Evolutionary conservation across 805 yeast genomes (phyloP), one percentile per base, ranked within the genome.

Genomic region (Monosporozyma yasuniensis): DNA sequence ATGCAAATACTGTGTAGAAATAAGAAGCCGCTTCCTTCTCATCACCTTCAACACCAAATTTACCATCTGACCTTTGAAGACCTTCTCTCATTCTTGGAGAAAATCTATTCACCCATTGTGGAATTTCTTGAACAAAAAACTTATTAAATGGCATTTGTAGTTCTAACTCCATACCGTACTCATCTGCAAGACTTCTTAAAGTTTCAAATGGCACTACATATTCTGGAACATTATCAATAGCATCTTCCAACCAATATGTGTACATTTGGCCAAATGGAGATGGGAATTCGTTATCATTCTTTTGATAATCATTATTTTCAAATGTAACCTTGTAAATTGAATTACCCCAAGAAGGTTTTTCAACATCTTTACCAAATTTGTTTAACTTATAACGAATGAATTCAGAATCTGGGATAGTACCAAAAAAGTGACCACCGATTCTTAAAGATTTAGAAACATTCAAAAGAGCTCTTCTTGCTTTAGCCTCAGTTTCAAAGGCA

Each of bases 181-280:
- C 95, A 61, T 83, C 87, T 42, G 96, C 95, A 49, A 91, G 69
- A 50, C 83, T 79, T 65, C 96, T 75, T 51, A 93, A 78, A 1
- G 83, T 78, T 60, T 91, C 97, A 67, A 93, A 89, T 1, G 97
- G 98, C 6, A 93, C 96, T 5, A 93, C 95, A 61, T 85, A 93
- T 62, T 93, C 99, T 0, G 98, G 98, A 22, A 93, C 96, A 59
- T 93, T 83, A 54, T 88, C 96, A 46, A 93, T 91, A 0, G 99
- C 99, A 69, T 93, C 99, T 55, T 81, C 81, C 51, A 93, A 70
- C 69, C 73, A 87, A 64, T 86, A 93, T 48, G 78, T 79, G 66
- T 93, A 93, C 59, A 79, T 74, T 65, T 90, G 85, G 0, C 99
- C 99, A 62, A 72, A 88, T 0, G 93, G 86, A 1, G 82, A 77